These are phyloP conservation scores for Epichloe amarillans DNA, from an alignment of 2,329 filamentous ascomycete species.

Conservation along the genomic window DNA sequence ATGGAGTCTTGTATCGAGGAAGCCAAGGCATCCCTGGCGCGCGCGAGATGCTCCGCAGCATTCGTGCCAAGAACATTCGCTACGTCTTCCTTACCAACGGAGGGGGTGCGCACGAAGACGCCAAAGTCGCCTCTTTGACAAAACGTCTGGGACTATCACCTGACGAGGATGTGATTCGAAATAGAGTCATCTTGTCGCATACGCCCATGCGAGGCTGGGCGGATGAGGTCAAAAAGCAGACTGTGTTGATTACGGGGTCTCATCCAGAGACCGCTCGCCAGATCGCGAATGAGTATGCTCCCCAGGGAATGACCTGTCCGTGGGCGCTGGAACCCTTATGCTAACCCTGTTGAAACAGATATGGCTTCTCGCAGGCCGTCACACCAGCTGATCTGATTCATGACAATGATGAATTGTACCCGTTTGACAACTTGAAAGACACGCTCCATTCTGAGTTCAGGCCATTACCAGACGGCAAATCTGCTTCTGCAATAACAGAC, in stretches of 20 bases:
- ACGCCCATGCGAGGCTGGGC: slow-evolving; percentile 63
- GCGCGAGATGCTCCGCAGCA: slow-evolving; percentile 54
- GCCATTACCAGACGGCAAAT: slow-evolving; percentile 21
- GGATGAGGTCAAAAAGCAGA: slow-evolving; percentile 27
- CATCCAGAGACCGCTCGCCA: slow-evolving; percentile 51
- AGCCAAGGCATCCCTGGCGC: slow-evolving; percentile 69
- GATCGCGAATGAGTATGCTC: slow-evolving; percentile 52
- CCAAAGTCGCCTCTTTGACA: slow-evolving; percentile 21
- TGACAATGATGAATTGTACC: slow-evolving; percentile 64
- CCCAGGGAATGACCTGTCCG: too few relatives aligned
- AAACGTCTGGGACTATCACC: slow-evolving; percentile 18
- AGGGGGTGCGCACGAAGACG: slow-evolving; percentile 65
- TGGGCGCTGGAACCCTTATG: background rate
- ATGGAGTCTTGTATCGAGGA: slow-evolving; percentile 85
- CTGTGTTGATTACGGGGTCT: slow-evolving; percentile 62
- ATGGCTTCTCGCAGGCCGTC: slow-evolving; percentile 71
- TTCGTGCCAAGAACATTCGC: slow-evolving; percentile 64
- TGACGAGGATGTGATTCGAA: slow-evolving; percentile 21
- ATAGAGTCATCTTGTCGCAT: slow-evolving; percentile 59
- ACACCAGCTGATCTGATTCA: slow-evolving; percentile 74
- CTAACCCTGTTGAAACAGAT: slow-evolving; percentile 16
- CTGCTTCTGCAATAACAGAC: slow-evolving; percentile 17
- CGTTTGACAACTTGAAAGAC: slow-evolving; percentile 46
- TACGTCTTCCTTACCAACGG: slow-evolving; percentile 96
- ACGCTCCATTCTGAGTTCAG: slow-evolving; percentile 17